Evolutionary conservation across 139 green algal species (phyloP).

Genomic region (Coelastrella sp.): DNA sequence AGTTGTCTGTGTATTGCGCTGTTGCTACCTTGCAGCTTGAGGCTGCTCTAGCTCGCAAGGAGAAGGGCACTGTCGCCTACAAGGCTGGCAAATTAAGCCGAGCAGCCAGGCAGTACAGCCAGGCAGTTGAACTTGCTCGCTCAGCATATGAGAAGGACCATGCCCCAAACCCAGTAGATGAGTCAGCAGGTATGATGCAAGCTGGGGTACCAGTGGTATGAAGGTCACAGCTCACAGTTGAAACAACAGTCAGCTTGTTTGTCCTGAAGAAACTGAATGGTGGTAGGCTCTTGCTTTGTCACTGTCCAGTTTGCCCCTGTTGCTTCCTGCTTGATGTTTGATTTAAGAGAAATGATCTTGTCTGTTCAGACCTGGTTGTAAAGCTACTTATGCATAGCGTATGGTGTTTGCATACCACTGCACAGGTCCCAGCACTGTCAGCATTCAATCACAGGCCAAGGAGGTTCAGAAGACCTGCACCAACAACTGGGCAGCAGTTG

Average conservation of each 20-base stretch:
- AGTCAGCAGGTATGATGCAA: neutral
- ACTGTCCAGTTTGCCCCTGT: too few species aligned
- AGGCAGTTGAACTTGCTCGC: conserved; percentile 31
- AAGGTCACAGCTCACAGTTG: too few species aligned
- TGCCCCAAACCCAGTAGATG: neutral
- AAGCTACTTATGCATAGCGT: too few species aligned
- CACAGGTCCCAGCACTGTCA: neutral
- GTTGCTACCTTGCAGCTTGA: conserved; percentile 27
- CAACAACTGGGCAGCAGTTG: conserved; percentile 89
- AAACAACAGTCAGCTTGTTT: too few species aligned
- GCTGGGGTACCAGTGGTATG: too few species aligned
- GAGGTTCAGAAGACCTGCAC: conserved; percentile 79
- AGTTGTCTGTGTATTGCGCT: neutral
- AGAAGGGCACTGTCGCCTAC: conserved; percentile 91
- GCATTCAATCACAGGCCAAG: conserved; percentile 43
- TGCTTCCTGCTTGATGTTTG: too few species aligned
- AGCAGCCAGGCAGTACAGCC: conserved; percentile 81
- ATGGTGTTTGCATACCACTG: too few species aligned
- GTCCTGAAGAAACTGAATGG: too few species aligned
- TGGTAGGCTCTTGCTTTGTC: too few species aligned
- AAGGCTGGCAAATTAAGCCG: conserved; percentile 82
- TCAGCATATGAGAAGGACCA: conserved; percentile 53
- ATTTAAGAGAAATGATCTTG: too few species aligned
- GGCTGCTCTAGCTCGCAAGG: conserved; percentile 79
- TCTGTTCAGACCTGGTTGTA: too few species aligned